Base-by-base conservation (phyloP, 1,284 basidiomycete species). In the Ganoderma sinense region DNA sequence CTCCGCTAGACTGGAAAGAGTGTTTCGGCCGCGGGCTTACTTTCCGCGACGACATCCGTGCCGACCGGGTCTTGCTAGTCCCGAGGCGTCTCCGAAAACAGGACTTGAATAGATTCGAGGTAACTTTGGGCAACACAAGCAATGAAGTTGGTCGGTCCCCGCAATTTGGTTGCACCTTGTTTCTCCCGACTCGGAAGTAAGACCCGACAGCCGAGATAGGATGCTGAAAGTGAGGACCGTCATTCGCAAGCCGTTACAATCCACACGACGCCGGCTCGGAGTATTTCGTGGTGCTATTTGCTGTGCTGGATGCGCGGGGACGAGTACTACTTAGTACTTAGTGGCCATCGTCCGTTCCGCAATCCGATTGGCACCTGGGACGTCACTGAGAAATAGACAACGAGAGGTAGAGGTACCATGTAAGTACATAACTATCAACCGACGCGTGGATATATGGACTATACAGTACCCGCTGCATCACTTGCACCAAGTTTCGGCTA, bases 401-500 rank as follows among this genome's bases (percentile, higher is more conserved):
- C 20, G 16, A 18, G 29, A 56, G 53, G 16, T 56, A 56, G 11
- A 51, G 43, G 41, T 41, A 13, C n/a, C n/a, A 20, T 13, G 29
- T 20, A 20, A 14, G 13, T 18, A 33, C 48, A 29, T 33, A 31
- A 20, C 26, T 13, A 23, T 14, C 48, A 4, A 26, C 36, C 36
- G 48, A 26, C 48, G n/a, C n/a, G n/a, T 8, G n/a, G 48, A 48
- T 26, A 51, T 51, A 4, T 26, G 23, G 23, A 26, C 48, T 51
- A n/a, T 20, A 56, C 26, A 29, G 23, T 13, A 29, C 31, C 11
- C 29, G 39, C 39, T 26, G 39, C 59, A 23, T 61, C 59, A 26
- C 13, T 39, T 11, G 59, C 23, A 61, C 56, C 80, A n/a, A 82
- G 75, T 65, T 40, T 40, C 39, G 39, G 8, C 39, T 39, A 41